phyloP scores from a whole-genome alignment of 352 stramenopile genomes.

The Globisporangium nunn region DNA sequence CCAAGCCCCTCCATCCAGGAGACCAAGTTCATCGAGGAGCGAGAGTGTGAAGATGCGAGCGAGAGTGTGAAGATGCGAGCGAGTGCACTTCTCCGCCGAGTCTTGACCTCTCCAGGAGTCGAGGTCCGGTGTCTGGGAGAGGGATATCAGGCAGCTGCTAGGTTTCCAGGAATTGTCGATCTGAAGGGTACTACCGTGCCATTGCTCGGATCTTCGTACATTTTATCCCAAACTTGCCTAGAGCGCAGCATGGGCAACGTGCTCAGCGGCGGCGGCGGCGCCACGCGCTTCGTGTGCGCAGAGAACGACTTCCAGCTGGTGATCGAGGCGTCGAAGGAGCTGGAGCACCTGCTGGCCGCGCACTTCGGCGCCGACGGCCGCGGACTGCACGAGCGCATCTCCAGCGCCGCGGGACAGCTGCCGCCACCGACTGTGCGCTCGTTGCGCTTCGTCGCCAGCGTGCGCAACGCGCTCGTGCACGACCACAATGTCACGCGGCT shows the following conservation, averaged over 20 bases:
- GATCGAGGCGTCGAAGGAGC: conserved; percentile 77
- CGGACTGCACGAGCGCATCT: conserved; percentile 72
- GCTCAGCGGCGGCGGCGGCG: neutral
- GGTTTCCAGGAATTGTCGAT: too few species aligned
- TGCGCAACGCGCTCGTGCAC: conserved; percentile 80
- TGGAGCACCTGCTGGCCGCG: conserved; percentile 58
- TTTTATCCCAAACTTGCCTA: too few species aligned
- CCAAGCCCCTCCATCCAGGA: too few species aligned
- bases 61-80: too few species aligned
- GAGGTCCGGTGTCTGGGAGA: too few species aligned
- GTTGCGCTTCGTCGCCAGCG: conserved; percentile 76
- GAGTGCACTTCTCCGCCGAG: too few species aligned
- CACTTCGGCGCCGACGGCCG: conserved; percentile 62
- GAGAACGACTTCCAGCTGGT: conserved; percentile 77
- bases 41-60: too few species aligned
- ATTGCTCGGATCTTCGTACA: too few species aligned
- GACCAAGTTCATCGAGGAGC: too few species aligned
- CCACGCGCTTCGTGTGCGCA: conserved; percentile 24
- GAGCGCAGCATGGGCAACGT: conserved; percentile 2
- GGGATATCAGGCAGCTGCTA: too few species aligned
- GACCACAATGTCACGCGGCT: conserved; percentile 54
- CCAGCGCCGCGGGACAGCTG: conserved; percentile 33
- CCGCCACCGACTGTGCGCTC: conserved; percentile 41
- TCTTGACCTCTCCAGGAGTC: too few species aligned
- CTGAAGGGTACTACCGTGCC: too few species aligned